phyloP scores from a whole-genome alignment of 495 filamentous ascomycete genomes.

The Neurospora sp. region DNA sequence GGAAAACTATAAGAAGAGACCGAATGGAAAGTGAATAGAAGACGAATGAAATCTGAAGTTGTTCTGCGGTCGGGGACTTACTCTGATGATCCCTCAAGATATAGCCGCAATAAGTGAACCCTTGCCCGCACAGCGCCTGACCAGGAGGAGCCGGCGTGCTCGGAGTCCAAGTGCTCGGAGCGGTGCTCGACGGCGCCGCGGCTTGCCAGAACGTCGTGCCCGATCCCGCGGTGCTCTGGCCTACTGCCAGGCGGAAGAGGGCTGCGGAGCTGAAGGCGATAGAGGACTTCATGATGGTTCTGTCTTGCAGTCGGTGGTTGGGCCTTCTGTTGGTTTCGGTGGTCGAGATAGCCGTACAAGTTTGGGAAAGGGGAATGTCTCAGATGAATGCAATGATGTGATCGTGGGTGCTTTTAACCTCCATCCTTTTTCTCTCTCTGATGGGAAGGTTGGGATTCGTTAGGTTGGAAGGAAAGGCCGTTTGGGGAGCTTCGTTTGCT shows the following conservation, averaged over 20 bases:
- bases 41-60: fast-evolving
- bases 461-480: background rate
- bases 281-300: background rate
- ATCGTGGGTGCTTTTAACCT: background rate
- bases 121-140: conserved; percentile 25
- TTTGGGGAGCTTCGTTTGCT: background rate
- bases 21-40: background rate
- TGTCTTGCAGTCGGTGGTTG: background rate
- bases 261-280: background rate
- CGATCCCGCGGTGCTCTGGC: conserved; percentile 3
- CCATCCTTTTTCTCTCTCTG: background rate
- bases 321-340: background rate
- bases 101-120: conserved; percentile 37
- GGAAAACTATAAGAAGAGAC: fast-evolving
- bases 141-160: conserved; percentile 4
- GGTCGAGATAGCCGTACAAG: background rate
- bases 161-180: background rate
- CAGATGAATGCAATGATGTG: background rate
- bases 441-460: background rate
- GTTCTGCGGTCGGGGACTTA: conserved; percentile 1
- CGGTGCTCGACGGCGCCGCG: background rate
- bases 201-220: conserved; percentile 1
- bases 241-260: conserved; percentile 3
- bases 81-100: conserved; percentile 31
- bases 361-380: background rate